Conservation (phyloP, 139 green algal genomes). For the Mesostigma viride region DNA sequence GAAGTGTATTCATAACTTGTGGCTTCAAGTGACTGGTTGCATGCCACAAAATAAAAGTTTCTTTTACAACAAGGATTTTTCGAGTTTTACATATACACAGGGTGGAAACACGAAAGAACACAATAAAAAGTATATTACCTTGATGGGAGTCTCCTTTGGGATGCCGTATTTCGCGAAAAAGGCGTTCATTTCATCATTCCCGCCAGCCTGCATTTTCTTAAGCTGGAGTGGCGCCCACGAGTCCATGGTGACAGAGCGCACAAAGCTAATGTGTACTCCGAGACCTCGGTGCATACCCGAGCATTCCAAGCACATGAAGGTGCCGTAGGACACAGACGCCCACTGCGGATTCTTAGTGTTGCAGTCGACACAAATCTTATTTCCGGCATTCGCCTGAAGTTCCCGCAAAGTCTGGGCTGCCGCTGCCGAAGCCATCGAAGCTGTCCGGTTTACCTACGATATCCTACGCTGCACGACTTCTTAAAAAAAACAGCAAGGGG, state of each 20-base stretch:
- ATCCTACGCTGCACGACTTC: too few species aligned
- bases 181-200: constrained; percentile 76
- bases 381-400: constrained; percentile 68
- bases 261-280: constrained; percentile 95
- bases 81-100: too few species aligned
- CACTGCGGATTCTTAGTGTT: constrained; percentile 86
- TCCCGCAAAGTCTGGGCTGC: constrained; percentile 61
- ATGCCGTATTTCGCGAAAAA: constrained; percentile 88
- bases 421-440: constrained; percentile 65
- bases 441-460: not conserved
- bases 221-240: constrained; percentile 84
- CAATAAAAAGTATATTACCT: constrained; percentile 12
- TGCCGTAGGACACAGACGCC: constrained; percentile 87
- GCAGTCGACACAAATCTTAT: constrained; percentile 92
- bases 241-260: constrained; percentile 95
- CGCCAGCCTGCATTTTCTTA: constrained; percentile 82
- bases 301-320: constrained; percentile 98
- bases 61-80: too few species aligned
- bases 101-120: not conserved
- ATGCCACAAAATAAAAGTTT: too few species aligned
- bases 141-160: constrained; percentile 70
- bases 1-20: too few species aligned
- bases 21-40: too few species aligned
- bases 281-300: constrained; percentile 83
- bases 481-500: too few species aligned